A percentile compares a stretch with the other conserved stretches of the same genome.
Evolutionary conservation across 2,329 filamentous ascomycete genomes (phyloP).

Genomic region (Scleromitrula shiraiana): DNA sequence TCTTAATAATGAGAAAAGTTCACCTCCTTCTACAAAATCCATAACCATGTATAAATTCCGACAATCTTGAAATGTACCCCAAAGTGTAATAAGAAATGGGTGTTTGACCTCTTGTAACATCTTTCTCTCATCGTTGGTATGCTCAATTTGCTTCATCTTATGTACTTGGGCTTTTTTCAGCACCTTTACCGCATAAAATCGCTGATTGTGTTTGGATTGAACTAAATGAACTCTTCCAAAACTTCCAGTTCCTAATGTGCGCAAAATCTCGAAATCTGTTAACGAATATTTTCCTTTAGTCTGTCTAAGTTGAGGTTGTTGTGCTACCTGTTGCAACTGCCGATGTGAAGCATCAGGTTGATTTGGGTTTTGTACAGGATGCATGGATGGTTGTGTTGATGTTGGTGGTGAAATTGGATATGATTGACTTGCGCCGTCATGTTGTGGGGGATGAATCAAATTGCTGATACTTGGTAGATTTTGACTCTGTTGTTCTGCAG

Average conservation of each 20-base stretch:
- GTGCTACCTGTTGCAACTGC: slow-evolving; percentile 11
- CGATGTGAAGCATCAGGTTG: slow-evolving; percentile 8
- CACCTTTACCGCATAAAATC: slow-evolving; percentile 97
- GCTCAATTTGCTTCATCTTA: slow-evolving; percentile 99
- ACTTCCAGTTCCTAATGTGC: slow-evolving; percentile 91
- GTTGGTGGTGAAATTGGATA: slow-evolving; percentile 22
- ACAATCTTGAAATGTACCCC: slow-evolving; percentile 95
- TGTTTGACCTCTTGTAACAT: slow-evolving; percentile 98
- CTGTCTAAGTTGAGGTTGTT: slow-evolving; percentile 43
- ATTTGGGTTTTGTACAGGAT: slow-evolving; percentile 2
- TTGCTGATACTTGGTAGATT: slow-evolving; percentile 77
- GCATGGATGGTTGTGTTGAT: slow-evolving; percentile 3
- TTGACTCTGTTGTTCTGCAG: slow-evolving; percentile 35
- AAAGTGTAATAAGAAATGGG: slow-evolving; percentile 93
- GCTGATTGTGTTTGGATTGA: slow-evolving; percentile 95
- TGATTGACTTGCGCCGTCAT: slow-evolving; percentile 36
- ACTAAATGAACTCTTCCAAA: slow-evolving; percentile 95
- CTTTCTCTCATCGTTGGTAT: slow-evolving; percentile 93
- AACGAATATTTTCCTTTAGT: slow-evolving; percentile 98
- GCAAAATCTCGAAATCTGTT: slow-evolving; percentile 78
- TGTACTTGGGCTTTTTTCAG: slow-evolving; percentile 97
- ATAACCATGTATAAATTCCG: slow-evolving; percentile 99
- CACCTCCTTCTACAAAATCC: slow-evolving; percentile 98
- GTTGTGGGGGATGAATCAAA: slow-evolving; percentile 62
- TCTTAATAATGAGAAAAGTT: slow-evolving; percentile 88